Base-by-base conservation (phyloP, 192 early-diverging fungal species). In the Rhizoclosmatium globosum region DNA sequence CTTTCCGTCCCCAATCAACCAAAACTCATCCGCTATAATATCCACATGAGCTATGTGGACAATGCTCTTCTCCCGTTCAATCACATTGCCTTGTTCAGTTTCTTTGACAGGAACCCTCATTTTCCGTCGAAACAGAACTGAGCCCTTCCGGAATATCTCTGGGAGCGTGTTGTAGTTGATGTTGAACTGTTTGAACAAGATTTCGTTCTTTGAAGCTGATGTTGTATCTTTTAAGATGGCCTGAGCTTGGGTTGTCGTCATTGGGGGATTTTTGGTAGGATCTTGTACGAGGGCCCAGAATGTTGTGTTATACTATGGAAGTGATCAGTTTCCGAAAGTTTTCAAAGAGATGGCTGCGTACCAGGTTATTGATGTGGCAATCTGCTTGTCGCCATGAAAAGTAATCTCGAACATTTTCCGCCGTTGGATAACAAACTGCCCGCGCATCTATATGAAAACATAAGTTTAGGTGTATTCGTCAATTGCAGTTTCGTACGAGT, bases 381-480 rank as follows among this genome's bases (percentile, higher is more conserved):
- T 98, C 96, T 17, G 92, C 97, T 79, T 98, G 97, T 42, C 98
- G 85, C 98, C 98, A 99, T 59, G 87, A 83, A 69, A 99, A 86
- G 82, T 99, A 99, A 85, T 99, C 98, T 77, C 93, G 89, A 73
- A 99, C 68, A 61, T 94, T 94, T 58, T 91, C 76, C 47, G 92
- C 88, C 2, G 89, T 89, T 19, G 98, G 98, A 81, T 99, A 99
- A 44, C 87, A 84, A 4, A 99, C 96, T 7, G 90, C 91, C 1
- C 98, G 90, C 31, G 92, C 93, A 87, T 99, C 98, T 60, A 23
- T 13, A 21, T 53, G 50, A 13, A 53, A 31, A 31, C 31, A 31
- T 31, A 31, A 31, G 31, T 31, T 31, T 31, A 31, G 31, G 31
- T 31, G 31, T 31, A 31, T 31, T 31, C 31, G 31, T 31, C 31